Evolutionary conservation across 768 basidiomycete species (phyloP).

Genomic region (Cystobasidiopsis lactophilus): DNA sequence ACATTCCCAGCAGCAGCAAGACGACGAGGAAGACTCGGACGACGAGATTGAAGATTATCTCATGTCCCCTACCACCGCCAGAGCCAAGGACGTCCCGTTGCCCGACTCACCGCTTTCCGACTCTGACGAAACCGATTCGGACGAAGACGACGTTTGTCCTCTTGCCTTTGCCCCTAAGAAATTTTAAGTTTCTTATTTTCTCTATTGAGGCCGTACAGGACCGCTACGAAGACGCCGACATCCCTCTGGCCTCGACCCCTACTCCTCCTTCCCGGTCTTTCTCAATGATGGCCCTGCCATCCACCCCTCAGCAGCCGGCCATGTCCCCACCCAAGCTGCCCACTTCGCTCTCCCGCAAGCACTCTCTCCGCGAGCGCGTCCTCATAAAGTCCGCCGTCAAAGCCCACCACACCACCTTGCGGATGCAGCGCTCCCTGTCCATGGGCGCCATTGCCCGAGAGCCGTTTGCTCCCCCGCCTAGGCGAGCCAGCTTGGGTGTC

Average conservation of each 20-base stretch:
- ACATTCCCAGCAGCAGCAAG: not conserved
- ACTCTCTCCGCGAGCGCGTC: constrained; percentile 5
- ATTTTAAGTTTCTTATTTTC: too few relatives aligned
- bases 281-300: not conserved
- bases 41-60: not conserved
- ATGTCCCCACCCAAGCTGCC: not conserved
- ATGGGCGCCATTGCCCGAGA: too few relatives aligned
- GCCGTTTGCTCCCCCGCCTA: too few relatives aligned
- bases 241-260: not conserved
- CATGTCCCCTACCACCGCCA: not conserved
- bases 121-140: too few relatives aligned
- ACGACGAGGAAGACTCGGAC: not conserved
- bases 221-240: not conserved
- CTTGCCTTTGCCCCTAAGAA: too few relatives aligned
- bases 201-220: too few relatives aligned
- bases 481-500: too few relatives aligned
- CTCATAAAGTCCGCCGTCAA: constrained; percentile 2
- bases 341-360: constrained; percentile 19
- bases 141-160: too few relatives aligned
- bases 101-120: not conserved
- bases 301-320: not conserved
- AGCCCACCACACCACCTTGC: not conserved
- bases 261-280: not conserved
- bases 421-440: not conserved
- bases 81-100: not conserved